Evolutionary conservation across 305 asterid genomes (phyloP).

Genomic region (Ajuga reptans): DNA sequence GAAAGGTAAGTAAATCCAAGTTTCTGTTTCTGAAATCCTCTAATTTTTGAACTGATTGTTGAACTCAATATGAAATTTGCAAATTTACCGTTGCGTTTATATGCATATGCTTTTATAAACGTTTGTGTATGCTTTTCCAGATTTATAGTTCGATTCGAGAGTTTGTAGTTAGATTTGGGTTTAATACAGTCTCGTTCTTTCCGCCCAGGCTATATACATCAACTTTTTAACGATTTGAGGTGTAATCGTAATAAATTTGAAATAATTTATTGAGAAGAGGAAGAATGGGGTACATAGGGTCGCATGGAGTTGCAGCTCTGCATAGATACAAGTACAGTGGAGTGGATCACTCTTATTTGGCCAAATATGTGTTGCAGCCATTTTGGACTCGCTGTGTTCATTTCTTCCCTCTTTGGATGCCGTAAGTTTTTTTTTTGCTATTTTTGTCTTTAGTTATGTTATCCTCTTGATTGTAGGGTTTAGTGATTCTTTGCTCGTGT

Average conservation of each 20-base stretch:
- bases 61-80: neutral
- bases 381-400: slow-evolving; percentile 77
- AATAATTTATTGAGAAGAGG: neutral
- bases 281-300: slow-evolving; percentile 75
- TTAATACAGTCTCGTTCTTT: neutral
- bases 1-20: slow-evolving; percentile 12
- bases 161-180: neutral
- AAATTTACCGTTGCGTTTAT: neutral
- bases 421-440: slow-evolving; percentile 41
- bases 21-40: neutral
- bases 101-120: neutral
- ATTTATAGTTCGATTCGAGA: neutral
- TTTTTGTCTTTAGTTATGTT: neutral
- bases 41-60: no score
- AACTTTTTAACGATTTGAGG: neutral
- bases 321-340: slow-evolving; percentile 86
- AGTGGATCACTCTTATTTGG: slow-evolving; percentile 65
- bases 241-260: neutral
- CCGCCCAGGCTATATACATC: slow-evolving; percentile 8
- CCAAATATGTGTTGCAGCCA: slow-evolving; percentile 86
- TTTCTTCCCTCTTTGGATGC: slow-evolving; percentile 96
- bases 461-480: neutral
- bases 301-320: slow-evolving; percentile 67
- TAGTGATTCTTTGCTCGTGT: neutral
- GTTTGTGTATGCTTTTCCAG: slow-evolving; percentile 4